Evolutionary conservation across 2,329 filamentous ascomycete genomes (phyloP).

Genomic region (Cercospora beticola): DNA sequence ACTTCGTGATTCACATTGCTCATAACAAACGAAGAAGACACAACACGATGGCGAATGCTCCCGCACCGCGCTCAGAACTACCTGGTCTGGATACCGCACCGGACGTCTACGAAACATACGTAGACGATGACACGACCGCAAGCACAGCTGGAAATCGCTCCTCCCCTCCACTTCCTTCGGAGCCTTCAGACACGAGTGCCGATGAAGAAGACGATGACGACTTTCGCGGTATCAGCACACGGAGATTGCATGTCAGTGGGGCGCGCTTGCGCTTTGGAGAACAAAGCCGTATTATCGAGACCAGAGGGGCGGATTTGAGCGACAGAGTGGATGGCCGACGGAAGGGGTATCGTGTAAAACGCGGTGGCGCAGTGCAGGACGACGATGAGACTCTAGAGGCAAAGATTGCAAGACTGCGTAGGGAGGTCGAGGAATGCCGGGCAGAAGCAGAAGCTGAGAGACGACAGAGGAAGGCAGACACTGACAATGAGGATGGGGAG

Average conservation of each 20-base stretch:
- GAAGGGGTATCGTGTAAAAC: constrained; percentile 69
- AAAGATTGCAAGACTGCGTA: constrained; percentile 76
- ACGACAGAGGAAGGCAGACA: constrained; percentile 41
- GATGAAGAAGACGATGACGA: constrained; percentile 57
- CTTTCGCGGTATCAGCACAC: constrained; percentile 65
- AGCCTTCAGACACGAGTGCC: constrained; percentile 23
- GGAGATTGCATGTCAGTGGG: constrained; percentile 71
- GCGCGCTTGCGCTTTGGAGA: constrained; percentile 79
- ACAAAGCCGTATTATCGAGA: constrained; percentile 63
- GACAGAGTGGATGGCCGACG: constrained; percentile 81
- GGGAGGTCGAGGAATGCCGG: constrained; percentile 70
- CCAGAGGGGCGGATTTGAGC: constrained; percentile 80
- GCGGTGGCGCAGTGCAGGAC: constrained; percentile 69
- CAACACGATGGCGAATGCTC: constrained; percentile 18
- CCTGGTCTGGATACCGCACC: constrained; percentile 68
- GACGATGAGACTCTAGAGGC: constrained; percentile 74
- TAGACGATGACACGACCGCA: constrained; percentile 21
- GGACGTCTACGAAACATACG: constrained; percentile 97
- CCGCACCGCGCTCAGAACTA: constrained; percentile 22
- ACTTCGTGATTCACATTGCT: background rate
- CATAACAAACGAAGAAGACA: background rate
- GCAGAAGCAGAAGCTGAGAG: constrained; percentile 43
- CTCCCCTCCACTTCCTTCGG: constrained; percentile 20
- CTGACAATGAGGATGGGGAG: constrained; percentile 57
- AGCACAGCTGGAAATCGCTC: constrained; percentile 22